Evolutionary conservation across 306 rosid species (phyloP), one percentile per base, ranked within the genome.

Genomic region (Boehmeria nivea): DNA sequence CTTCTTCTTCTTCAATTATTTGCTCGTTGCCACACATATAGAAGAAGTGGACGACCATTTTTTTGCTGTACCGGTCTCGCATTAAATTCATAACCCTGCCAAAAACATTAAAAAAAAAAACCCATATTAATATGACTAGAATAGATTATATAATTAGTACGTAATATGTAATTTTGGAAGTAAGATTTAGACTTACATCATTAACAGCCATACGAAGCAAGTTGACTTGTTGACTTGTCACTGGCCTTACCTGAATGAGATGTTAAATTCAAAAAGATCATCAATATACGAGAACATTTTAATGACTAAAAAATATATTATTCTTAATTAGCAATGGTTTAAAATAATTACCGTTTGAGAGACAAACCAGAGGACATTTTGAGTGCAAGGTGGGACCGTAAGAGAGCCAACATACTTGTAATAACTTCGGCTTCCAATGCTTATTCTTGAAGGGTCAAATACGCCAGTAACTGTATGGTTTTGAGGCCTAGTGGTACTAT

Each of bases 401-500:
- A 89, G 71, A 1, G 97, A 89, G 18, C 97, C 97, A 38, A 78
- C 44, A 34, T 83, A 89, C 56, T 86, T 77, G 65, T 85, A 89
- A 68, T 85, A 81, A 3, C 53, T 43, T 25, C 12, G 38, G 45
- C 59, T 66, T 15, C n/a, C 24, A 8, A 72, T 60, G 31, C 59
- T 63, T 14, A 81, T 54, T 12, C 25, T 0, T 6, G 40, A 65
- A 20, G 95, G 93, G 61, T 85, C 73, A 33, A 76, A 23, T 26
- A 53, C 42, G 16, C 84, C 83, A 59, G 63, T 58, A 3, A 3
- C 59, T 20, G 0, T 67, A 63, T 67, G 71, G 43, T 18, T 59
- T 34, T 27, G 68, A 31, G 36, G 36, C 36, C 5, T 4, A 0
- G 6, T 10, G 0, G 51, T 46, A 21, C 25, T 46, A 17, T 54